phyloP scores from a whole-genome alignment of 2,329 filamentous ascomycete genomes.

The Sporothrix schenckii region DNA sequence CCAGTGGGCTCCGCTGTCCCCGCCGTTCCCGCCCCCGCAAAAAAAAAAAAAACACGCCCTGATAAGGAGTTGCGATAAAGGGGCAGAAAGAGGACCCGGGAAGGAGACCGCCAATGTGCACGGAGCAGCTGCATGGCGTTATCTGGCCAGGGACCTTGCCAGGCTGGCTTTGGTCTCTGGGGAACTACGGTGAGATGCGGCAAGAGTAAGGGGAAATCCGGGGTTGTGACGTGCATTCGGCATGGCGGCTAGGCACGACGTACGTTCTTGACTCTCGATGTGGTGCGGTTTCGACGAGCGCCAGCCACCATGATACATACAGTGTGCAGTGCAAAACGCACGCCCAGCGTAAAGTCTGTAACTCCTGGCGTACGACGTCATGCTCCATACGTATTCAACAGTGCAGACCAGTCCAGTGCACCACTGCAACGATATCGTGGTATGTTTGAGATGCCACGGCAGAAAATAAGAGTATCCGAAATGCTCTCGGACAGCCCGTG shows the following conservation, averaged over 20 bases:
- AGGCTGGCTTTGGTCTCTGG: neutral
- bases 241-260: neutral
- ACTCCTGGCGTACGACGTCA: neutral
- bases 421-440: too few relatives aligned
- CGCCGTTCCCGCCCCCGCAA: conserved; percentile 29
- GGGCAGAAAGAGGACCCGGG: neutral
- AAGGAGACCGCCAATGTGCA: neutral
- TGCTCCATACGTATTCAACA: neutral
- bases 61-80: conserved; percentile 16
- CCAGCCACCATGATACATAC: too few relatives aligned
- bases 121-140: conserved; percentile 23
- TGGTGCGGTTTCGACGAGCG: too few relatives aligned
- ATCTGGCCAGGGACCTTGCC: conserved; percentile 4
- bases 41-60: neutral
- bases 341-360: neutral
- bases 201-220: conserved; percentile 2
- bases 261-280: too few relatives aligned
- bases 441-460: neutral
- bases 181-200: conserved; percentile 2
- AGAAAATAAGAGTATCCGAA: neutral
- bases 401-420: neutral
- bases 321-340: neutral
- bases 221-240: conserved; percentile 19
- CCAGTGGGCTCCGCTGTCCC: conserved; percentile 22
- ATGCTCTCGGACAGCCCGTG: conserved; percentile 31